phyloP scores from a whole-genome alignment of 1,284 basidiomycete genomes.

The Porogramme epimiltina region DNA sequence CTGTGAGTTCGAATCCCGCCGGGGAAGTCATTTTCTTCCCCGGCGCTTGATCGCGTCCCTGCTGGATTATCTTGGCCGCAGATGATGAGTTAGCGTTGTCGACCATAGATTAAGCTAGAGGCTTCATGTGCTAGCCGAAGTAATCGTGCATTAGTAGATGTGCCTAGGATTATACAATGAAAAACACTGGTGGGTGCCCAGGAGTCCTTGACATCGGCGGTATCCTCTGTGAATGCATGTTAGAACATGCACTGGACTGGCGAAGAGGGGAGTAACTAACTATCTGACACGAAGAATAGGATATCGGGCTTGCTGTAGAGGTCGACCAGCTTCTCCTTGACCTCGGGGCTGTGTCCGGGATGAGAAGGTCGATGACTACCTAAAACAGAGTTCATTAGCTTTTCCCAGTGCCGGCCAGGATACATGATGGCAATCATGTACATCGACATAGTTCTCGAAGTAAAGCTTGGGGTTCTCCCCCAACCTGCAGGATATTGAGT shows the following conservation, averaged over 20 bases:
- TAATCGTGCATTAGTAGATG: too few species aligned
- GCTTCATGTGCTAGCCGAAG: too few species aligned
- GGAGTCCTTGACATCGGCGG: conserved; percentile 99
- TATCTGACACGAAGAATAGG: conserved; percentile 98
- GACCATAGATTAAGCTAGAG: too few species aligned
- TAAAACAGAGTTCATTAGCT: conserved; percentile 29
- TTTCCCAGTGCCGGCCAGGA: conserved; percentile 19
- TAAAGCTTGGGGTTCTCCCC: conserved; percentile 85
- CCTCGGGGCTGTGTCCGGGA: conserved; percentile 90
- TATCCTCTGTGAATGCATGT: conserved; percentile 65
- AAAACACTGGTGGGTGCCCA: too few species aligned
- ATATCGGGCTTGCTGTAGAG: conserved; percentile 90
- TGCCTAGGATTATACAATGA: too few species aligned
- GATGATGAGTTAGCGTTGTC: too few species aligned
- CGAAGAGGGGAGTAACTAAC: conserved; percentile 37
- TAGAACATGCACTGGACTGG: neutral
- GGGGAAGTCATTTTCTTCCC: too few species aligned
- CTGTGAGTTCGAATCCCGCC: too few species aligned
- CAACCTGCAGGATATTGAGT: conserved; percentile 59
- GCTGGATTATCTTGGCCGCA: too few species aligned
- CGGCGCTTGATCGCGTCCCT: too few species aligned
- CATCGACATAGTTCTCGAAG: conserved; percentile 99
- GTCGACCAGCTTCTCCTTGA: conserved; percentile 95
- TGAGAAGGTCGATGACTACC: conserved; percentile 88
- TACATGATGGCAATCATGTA: conserved; percentile 44